Conservation (phyloP, 176 grass and related monocot species). For the Phragmites australis region DNA sequence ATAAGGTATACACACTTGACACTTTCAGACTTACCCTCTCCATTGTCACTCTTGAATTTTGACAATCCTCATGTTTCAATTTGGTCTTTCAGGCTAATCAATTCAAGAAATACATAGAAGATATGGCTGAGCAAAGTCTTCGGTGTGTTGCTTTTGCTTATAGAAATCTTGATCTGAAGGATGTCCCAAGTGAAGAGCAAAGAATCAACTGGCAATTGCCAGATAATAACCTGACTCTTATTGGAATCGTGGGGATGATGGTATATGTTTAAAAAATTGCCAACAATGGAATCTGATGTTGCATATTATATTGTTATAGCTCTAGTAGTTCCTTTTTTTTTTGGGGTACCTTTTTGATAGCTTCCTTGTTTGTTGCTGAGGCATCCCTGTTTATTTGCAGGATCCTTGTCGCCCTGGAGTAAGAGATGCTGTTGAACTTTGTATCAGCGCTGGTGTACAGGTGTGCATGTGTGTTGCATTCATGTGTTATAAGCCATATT, state of each 20-base stretch:
- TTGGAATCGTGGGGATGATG: slow-evolving; percentile 91
- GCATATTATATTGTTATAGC: slow-evolving; percentile 21
- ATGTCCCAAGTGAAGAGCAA: slow-evolving; percentile 71
- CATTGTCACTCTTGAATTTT: neutral
- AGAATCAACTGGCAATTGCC: slow-evolving; percentile 68
- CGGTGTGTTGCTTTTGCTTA: slow-evolving; percentile 94
- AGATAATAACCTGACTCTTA: slow-evolving; percentile 69
- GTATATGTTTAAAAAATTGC: slow-evolving; percentile 44
- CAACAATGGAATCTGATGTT: slow-evolving; percentile 34
- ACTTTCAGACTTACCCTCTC: neutral
- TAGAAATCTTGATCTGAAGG: slow-evolving; percentile 44
- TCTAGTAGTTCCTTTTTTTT: slow-evolving; percentile 11
- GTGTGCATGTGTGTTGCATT: slow-evolving; percentile 40
- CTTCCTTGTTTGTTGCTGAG: slow-evolving; percentile 30
- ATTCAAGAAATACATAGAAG: slow-evolving; percentile 68
- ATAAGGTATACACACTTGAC: slow-evolving; percentile 47
- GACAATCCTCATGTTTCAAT: neutral
- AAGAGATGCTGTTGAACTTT: slow-evolving; percentile 74
- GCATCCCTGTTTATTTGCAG: slow-evolving; percentile 49
- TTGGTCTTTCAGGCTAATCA: slow-evolving; percentile 59
- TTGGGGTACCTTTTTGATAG: neutral
- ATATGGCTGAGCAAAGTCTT: slow-evolving; percentile 77
- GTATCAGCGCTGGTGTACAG: slow-evolving; percentile 77
- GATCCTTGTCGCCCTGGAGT: slow-evolving; percentile 94
- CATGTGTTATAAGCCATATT: slow-evolving; percentile 30